These are phyloP conservation scores for Pilaira anomala DNA, from an alignment of 192 early-diverging fungal species.

Conservation along the genomic window DNA sequence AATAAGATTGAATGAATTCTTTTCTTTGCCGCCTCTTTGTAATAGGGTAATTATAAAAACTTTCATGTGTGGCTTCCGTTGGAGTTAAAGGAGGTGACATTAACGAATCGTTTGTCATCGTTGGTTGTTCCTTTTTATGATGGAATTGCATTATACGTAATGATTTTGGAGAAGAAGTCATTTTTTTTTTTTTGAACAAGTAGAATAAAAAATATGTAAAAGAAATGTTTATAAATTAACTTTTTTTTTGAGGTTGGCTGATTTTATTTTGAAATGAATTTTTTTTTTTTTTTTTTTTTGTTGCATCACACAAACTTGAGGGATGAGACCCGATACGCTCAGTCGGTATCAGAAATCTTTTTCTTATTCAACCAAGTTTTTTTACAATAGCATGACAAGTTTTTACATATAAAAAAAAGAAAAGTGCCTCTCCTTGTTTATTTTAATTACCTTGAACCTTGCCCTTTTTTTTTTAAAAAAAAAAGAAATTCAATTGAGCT, in stretches of 20 bases:
- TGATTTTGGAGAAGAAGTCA: slow-evolving; percentile 15
- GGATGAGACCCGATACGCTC: slow-evolving; percentile 13
- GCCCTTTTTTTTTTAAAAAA: no score
- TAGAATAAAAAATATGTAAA: slow-evolving; percentile 1
- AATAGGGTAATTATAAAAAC: no score
- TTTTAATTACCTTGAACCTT: neutral
- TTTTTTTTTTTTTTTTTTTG: no score
- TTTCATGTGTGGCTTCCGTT: slow-evolving; percentile 2
- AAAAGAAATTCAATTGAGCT: no score
- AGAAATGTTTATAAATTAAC: neutral
- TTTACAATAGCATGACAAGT: neutral
- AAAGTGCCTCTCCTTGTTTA: neutral
- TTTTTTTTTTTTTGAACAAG: neutral
- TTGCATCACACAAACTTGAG: neutral
- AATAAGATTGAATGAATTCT: slow-evolving; percentile 12
- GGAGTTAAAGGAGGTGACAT: slow-evolving; percentile 24
- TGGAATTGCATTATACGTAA: slow-evolving; percentile 9
- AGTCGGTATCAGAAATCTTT: slow-evolving; percentile 17
- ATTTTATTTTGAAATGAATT: neutral
- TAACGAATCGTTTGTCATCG: slow-evolving; percentile 2
- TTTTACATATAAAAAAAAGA: neutral
- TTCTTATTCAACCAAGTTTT: neutral
- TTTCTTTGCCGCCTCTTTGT: slow-evolving; percentile 21
- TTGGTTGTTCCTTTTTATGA: neutral
- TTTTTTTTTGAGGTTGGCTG: neutral